Evolutionary conservation across 148 eudicot genomes (phyloP).

Genomic region (Camellia sinensis): DNA sequence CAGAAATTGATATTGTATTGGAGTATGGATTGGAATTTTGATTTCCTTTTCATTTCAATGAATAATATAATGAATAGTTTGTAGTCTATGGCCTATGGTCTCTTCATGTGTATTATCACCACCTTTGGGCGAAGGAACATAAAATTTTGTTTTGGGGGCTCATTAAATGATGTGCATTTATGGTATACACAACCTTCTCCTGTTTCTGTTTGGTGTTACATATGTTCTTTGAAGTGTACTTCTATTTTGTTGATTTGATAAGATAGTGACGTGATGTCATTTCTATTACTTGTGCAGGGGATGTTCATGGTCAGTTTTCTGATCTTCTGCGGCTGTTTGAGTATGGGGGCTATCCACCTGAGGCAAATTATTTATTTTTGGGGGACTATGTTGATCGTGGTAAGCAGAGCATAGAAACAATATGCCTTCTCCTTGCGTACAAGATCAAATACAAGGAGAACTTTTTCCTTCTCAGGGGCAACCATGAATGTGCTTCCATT

Average conservation of each 20-base stretch:
- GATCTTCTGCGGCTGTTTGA: slow-evolving; percentile 84
- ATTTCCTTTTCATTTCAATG: background rate
- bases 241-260: slow-evolving; percentile 14
- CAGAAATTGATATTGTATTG: background rate
- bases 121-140: background rate
- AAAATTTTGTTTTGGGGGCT: background rate
- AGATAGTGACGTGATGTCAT: slow-evolving; percentile 9
- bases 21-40: background rate
- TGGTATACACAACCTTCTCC: background rate
- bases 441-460: slow-evolving; percentile 81
- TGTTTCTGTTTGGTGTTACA: background rate
- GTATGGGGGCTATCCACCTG: slow-evolving; percentile 80
- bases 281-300: slow-evolving; percentile 41
- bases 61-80: background rate
- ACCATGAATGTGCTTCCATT: slow-evolving; percentile 81
- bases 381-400: slow-evolving; percentile 90
- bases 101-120: background rate
- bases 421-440: slow-evolving; percentile 79
- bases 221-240: background rate
- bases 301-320: slow-evolving; percentile 72
- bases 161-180: background rate
- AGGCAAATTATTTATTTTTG: slow-evolving; percentile 67
- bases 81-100: background rate
- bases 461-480: slow-evolving; percentile 80
- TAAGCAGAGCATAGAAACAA: slow-evolving; percentile 79